Base-by-base conservation (phyloP, 2,329 filamentous ascomycete genomes). In the Elsinoe arachidis region DNA sequence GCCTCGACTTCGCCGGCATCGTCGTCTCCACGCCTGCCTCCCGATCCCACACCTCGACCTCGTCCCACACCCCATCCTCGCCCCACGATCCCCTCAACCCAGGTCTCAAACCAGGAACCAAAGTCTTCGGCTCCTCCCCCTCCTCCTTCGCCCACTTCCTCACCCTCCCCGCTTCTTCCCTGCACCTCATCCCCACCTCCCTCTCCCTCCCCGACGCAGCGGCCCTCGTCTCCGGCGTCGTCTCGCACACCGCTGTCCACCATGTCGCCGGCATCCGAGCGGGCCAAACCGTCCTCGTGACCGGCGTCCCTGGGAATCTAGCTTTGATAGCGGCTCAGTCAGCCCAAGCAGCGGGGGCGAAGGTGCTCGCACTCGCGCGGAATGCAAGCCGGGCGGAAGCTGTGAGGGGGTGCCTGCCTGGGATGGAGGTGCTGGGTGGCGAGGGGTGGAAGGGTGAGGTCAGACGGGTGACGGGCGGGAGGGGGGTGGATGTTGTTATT, bases 1-100 rank as follows among this genome's bases (percentile, higher is more conserved):
- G 81, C 11, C 78, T 79, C n/a, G 81, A 84, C 64, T 84, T 84
- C 63, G 72, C 80, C 1, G 81, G 81, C n/a, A 69, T 75, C 1
- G 71, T 84, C 1, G 59, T 75, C 34, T 68, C 68, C 2, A 65
- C 74, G 0, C 73, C 76, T 0, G n/a, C 26, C 2, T 52, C 47
- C 33, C 47, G 47, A 64, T 84, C 84, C 63, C 3, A 30, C 7
- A 72, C 80, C 1, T 81, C 80, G 12, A 69, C 75, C 2, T 70
- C 84, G 1, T 59, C 75, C 26, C 68, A 68, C 1, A 65, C 74
- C 0, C 73, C 76, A 0, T 17, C 66, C 4, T 39, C 49, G 2
- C 30, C 49, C 59, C 61, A 5, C 41, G 21, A 35, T 4, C 15
- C 23, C 39, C 17, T 58, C 14, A 51, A 30, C 9, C 23, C 54